Evolutionary conservation across 2,329 filamentous ascomycete species (phyloP).

Genomic region (Penicillium brasilianum): DNA sequence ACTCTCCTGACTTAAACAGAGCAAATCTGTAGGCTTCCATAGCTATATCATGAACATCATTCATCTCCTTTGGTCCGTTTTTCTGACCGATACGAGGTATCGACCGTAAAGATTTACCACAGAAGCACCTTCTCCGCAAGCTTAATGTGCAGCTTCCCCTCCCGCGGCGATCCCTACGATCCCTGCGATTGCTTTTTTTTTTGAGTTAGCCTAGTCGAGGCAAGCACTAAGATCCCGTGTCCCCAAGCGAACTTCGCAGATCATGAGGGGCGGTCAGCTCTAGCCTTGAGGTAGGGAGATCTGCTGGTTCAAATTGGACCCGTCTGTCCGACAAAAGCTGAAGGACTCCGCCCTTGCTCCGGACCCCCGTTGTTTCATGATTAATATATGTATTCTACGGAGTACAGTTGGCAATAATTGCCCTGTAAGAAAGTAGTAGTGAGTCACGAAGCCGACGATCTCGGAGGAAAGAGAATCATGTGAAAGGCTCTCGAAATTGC

Average conservation of each 20-base stretch:
- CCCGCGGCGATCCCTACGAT: conserved; percentile 5
- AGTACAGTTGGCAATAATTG: background rate
- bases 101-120: conserved; percentile 7
- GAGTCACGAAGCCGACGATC: background rate
- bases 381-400: background rate
- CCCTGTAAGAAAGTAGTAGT: background rate
- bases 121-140: background rate
- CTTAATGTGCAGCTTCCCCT: conserved; percentile 4
- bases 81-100: conserved; percentile 10
- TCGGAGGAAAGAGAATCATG: conserved; percentile 10
- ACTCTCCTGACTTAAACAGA: background rate
- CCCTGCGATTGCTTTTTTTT: conserved; percentile 10
- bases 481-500: conserved; percentile 12
- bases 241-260: conserved; percentile 14
- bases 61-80: background rate
- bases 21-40: background rate
- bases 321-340: background rate
- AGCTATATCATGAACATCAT: background rate
- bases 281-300: conserved; percentile 6
- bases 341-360: background rate
- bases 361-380: background rate
- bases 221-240: conserved; percentile 12
- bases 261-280: conserved; percentile 13
- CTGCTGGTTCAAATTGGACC: conserved; percentile 13
- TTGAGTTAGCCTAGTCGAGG: conserved; percentile 9